phyloP scores from a whole-genome alignment of 208 protist species.

The Wallacemonas rigidus region DNA sequence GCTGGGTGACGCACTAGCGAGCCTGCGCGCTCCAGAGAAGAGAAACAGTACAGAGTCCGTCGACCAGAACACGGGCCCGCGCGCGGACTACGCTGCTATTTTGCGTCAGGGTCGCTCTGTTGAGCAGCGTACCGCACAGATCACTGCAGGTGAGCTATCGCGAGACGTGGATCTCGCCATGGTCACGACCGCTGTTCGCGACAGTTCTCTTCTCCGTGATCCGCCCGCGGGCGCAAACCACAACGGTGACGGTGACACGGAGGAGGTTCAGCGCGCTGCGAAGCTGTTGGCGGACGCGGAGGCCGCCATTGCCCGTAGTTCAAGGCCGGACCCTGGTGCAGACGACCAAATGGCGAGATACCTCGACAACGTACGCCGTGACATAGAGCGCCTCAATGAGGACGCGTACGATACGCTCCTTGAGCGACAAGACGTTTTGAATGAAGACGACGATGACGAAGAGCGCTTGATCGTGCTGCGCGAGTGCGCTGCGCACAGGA shows the following conservation, averaged over 20 bases:
- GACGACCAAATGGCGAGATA: constrained; percentile 13
- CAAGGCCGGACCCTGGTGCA: constrained; percentile 18
- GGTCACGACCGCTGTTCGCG: background rate
- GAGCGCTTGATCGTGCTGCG: constrained; percentile 2
- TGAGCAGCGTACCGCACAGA: constrained; percentile 12
- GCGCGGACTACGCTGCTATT: constrained; percentile 10
- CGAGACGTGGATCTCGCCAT: constrained; percentile 17
- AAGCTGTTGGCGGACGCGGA: constrained; percentile 32
- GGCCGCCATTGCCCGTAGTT: constrained; percentile 7
- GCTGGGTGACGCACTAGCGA: constrained; percentile 23
- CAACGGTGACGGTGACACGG: background rate
- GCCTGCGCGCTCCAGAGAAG: background rate
- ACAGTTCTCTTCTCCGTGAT: background rate
- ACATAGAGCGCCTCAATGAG: constrained; percentile 16
- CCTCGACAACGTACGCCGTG: constrained; percentile 5
- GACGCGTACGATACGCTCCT: constrained; percentile 19
- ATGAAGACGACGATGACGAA: constrained; percentile 20
- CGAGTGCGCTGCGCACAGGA: background rate
- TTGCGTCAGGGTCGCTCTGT: constrained; percentile 5
- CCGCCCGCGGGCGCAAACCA: no score
- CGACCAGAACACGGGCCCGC: no score
- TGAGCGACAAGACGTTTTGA: constrained; percentile 7
- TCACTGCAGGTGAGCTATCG: constrained; percentile 15
- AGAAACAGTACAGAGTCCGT: no score
- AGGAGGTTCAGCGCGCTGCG: constrained; percentile 23